Base-by-base conservation (phyloP, 169 alveolate species). In the Cryptosporidium andersoni region DNA sequence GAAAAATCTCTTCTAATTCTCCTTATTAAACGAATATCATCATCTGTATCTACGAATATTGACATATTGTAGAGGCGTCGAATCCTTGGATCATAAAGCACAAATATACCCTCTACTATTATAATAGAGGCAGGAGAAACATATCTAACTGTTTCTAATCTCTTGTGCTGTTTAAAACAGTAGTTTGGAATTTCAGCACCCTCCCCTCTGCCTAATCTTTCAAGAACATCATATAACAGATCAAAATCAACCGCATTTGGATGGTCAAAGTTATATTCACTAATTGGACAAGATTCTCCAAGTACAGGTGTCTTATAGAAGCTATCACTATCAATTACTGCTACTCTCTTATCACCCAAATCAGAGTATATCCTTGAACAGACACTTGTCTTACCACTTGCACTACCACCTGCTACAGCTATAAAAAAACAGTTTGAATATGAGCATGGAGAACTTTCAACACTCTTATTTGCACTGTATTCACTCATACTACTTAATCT, bases 191-290 rank as follows among this genome's bases (percentile, higher is more conserved):
- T 82, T 37, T 81, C 66, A 34, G 80, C 81, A 36, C 91, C 88
- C 55, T 90, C 81, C 37, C 91, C 91, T 34, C 65, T 81, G 16
- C 64, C 48, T 55, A 92, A 65, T 48, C 56, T 34, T 40, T 52
- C 11, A 42, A 90, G 65, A 49, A 80, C 65, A 34, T 68, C 60
- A 60, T 62, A 80, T 34, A 90, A 80, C 36, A 80, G 66, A 47
- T 91, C 95, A 64, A 91, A 92, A 65, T 92, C 95, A 36, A 93
- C 56, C 6, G 96, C 92, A 60, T 93, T 90, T 1, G 97, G 97
- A 58, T 89, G 94, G 80, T 93, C 96, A 81, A 90, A 94, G 81
- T 94, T 92, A 89, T 92, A 93, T 40, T 91, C 88, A 39, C 64
- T 82, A 6, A 89, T 85, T 53, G 90, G 81, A 45, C 82, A 89